Evolutionary conservation across 2,329 filamentous ascomycete species (phyloP), one percentile per base, ranked within the genome.

Genomic region (Meredithiella fracta): DNA sequence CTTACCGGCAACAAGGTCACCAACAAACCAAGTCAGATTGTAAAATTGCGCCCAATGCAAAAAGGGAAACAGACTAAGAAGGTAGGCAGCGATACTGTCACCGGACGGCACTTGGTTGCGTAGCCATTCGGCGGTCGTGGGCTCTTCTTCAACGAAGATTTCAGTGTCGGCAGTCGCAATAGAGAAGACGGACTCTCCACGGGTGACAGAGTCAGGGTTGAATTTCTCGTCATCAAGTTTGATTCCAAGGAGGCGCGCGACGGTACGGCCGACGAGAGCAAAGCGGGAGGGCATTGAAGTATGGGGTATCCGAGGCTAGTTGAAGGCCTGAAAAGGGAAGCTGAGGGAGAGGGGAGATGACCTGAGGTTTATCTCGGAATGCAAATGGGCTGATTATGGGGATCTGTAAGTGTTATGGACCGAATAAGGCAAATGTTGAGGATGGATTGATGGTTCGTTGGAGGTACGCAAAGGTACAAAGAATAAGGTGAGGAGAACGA

Each of bases 21-120:
- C 92, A 15, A 80, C 67, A 4, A 96, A 69, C 92, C 92, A 98
- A 71, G 89, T 82, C 3, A 82, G 9, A 66, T 98, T 98, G 72
- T 98, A 98, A 62, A 82, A 79, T 9, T 72, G 69, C 57, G 97
- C 91, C 92, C 92, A 98, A n/a, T 79, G 74, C 3, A 85, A 66
- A 65, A 96, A 97, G 0, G 92, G 92, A 62, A 98, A 94, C 1
- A 97, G 71, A 14, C 78, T 84, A 61, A 73, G 70, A 58, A 82
- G 56, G 65, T 96, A 98, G 1, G 70, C 62, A 3, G 67, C 51
- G 2, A 83, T 55, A 37, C 85, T 75, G 1, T 65, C 60, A 6
- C 72, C 67, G 0, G 73, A 73, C 0, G 91, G 92, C 0, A 78
- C 65, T 17, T 85, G 68, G 1, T 82, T 76, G 3, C 67, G 65